These are phyloP conservation scores for Coemansia sp. DNA, from an alignment of 192 early-diverging fungal genomes.

Conservation along the genomic window DNA sequence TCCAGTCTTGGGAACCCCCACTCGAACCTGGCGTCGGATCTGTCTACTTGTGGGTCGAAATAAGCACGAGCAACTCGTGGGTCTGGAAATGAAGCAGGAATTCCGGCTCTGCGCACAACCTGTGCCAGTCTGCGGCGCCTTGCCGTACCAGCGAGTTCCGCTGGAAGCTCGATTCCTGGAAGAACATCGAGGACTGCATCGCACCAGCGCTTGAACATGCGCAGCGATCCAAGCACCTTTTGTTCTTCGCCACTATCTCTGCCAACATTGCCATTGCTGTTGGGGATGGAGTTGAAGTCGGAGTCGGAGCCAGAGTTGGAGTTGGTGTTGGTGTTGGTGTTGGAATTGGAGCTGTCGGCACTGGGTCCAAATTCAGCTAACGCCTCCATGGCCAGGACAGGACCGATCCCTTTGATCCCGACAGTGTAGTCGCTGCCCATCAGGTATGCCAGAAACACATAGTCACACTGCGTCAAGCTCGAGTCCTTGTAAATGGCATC, in stretches of 20 bases:
- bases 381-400: slow-evolving; percentile 89
- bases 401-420: slow-evolving; percentile 85
- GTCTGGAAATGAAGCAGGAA: slow-evolving; percentile 83
- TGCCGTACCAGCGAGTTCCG: slow-evolving; percentile 29
- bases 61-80: slow-evolving; percentile 79
- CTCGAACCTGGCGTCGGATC: slow-evolving; percentile 27
- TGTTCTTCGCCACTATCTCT: slow-evolving; percentile 22
- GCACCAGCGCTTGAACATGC: slow-evolving; percentile 43
- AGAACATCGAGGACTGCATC: slow-evolving; percentile 48
- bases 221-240: slow-evolving; percentile 27
- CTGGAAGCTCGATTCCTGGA: slow-evolving; percentile 41
- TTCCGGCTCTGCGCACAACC: slow-evolving; percentile 62
- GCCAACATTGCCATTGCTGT: not conserved
- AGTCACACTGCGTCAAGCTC: slow-evolving; percentile 65
- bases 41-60: slow-evolving; percentile 68
- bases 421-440: slow-evolving; percentile 98
- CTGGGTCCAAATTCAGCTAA: slow-evolving; percentile 69
- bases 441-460: slow-evolving; percentile 85
- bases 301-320: no score
- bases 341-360: slow-evolving; percentile 10
- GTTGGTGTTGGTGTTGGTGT: not conserved
- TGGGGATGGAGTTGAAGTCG: not conserved
- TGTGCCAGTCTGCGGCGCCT: slow-evolving; percentile 57
- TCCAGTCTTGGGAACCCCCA: slow-evolving; percentile 56
- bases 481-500: slow-evolving; percentile 69